Conservation (phyloP, 352 stramenopile species). For the Pythium coloratum region DNA sequence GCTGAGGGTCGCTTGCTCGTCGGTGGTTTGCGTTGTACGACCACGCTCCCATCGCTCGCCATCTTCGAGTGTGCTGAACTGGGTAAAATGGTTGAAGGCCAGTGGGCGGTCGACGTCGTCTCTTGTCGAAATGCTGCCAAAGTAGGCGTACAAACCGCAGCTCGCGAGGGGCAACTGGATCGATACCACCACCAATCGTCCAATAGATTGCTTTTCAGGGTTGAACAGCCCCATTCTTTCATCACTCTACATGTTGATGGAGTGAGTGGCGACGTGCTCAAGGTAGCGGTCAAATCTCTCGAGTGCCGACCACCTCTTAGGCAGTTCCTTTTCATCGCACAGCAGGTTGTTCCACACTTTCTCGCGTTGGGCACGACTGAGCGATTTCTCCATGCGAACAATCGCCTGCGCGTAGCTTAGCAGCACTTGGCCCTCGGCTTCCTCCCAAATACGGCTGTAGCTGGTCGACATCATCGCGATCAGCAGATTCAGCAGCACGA, state of each 20-base stretch:
- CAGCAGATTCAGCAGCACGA: slow-evolving; percentile 2
- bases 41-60: neutral
- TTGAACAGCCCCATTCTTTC: too few species aligned
- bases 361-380: neutral
- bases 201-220: too few species aligned
- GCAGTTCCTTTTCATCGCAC: neutral
- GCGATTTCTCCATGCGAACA: neutral
- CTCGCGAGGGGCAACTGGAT: too few species aligned
- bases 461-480: slow-evolving; percentile 2
- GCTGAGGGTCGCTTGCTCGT: neutral
- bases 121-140: too few species aligned
- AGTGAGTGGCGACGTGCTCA: too few species aligned
- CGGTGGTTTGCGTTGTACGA: neutral
- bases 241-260: too few species aligned
- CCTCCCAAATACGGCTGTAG: neutral
- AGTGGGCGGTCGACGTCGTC: neutral
- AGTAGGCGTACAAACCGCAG: too few species aligned
- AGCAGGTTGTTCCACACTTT: neutral
- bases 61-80: neutral
- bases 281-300: too few species aligned
- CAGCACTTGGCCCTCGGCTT: neutral
- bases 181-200: too few species aligned
- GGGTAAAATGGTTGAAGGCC: neutral
- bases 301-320: too few species aligned
- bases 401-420: neutral